Conservation (phyloP, 257 asterid species). For the Echium plantagineum region DNA sequence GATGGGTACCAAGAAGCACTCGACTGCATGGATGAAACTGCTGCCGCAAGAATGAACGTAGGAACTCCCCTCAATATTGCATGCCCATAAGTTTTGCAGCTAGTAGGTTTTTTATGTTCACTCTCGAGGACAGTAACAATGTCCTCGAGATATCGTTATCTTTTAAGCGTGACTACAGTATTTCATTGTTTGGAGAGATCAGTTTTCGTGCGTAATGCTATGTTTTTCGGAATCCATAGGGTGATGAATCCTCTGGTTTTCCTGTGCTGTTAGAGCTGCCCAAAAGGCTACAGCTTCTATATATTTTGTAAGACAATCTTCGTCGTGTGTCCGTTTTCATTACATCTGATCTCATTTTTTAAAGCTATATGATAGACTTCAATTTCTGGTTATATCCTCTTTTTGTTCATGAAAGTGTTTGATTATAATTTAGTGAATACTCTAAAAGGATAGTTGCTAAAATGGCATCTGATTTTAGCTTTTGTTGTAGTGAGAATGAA, state of each 20-base stretch:
- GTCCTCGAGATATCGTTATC: constrained; percentile 19
- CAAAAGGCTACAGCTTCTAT: constrained; percentile 16
- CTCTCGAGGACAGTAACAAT: constrained; percentile 15
- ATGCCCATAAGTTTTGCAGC: constrained; percentile 93
- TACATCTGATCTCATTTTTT: neutral
- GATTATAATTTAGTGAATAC: too few relatives aligned
- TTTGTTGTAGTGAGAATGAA: too few relatives aligned
- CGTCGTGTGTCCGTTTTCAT: neutral
- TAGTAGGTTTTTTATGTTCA: constrained; percentile 14
- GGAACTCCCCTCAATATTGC: constrained; percentile 49
- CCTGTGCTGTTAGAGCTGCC: constrained; percentile 70
- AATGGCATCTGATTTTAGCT: neutral
- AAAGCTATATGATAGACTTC: too few relatives aligned
- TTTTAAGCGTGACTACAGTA: constrained; percentile 12
- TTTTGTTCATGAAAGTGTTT: too few relatives aligned
- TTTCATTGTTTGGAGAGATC: constrained; percentile 16
- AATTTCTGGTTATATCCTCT: too few relatives aligned
- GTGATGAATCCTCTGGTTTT: constrained; percentile 38
- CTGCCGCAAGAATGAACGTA: constrained; percentile 33
- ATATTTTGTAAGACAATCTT: neutral
- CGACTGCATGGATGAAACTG: constrained; percentile 50
- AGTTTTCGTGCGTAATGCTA: constrained; percentile 4
- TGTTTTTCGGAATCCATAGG: neutral
- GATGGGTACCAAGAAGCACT: constrained; percentile 38
- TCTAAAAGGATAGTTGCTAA: neutral